A percentile compares a stretch with the other conserved stretches of the same genome.
These are phyloP conservation scores for Mycena chlorophos DNA, from an alignment of 768 basidiomycete genomes.

Conservation along the genomic window DNA sequence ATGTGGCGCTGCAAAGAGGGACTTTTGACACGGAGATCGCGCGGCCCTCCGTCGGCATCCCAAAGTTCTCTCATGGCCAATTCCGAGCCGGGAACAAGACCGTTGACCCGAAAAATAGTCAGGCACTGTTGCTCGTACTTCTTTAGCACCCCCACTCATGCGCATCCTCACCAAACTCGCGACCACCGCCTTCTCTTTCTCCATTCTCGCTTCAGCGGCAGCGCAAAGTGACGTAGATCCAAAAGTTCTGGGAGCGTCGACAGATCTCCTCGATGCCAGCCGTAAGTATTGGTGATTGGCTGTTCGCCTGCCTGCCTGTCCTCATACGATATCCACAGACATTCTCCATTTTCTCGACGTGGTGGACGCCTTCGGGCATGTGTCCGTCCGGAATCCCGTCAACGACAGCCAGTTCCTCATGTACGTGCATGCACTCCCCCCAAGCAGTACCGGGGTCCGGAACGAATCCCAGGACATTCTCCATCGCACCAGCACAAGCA, in stretches of 20 bases:
- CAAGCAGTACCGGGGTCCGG: not conserved
- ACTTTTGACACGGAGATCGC: too few relatives aligned
- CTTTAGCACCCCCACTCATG: too few relatives aligned
- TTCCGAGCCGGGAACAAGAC: too few relatives aligned
- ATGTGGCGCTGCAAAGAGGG: too few relatives aligned
- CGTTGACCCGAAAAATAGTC: too few relatives aligned
- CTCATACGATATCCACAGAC: conserved; percentile 2
- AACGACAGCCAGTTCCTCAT: conserved; percentile 25
- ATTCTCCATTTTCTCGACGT: conserved; percentile 25
- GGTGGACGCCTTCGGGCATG: conserved; percentile 26
- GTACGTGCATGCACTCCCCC: conserved; percentile 1
- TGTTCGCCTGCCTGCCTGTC: not conserved
- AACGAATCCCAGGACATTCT: conserved; percentile 18
- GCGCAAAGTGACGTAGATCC: too few relatives aligned
- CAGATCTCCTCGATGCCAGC: conserved; percentile 23
- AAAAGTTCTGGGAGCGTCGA: conserved; percentile 14
- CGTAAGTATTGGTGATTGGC: conserved; percentile 2
- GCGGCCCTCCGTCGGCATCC: too few relatives aligned
- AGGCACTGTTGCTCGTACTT: too few relatives aligned
- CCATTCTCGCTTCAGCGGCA: too few relatives aligned
- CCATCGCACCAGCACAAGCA: conserved; percentile 25
- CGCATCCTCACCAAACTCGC: too few relatives aligned
- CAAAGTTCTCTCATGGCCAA: too few relatives aligned
- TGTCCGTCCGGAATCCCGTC: conserved; percentile 23
- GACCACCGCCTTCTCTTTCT: too few relatives aligned